These are phyloP conservation scores for Euphrasia arctica DNA, from an alignment of 305 asterid species.

Conservation along the genomic window DNA sequence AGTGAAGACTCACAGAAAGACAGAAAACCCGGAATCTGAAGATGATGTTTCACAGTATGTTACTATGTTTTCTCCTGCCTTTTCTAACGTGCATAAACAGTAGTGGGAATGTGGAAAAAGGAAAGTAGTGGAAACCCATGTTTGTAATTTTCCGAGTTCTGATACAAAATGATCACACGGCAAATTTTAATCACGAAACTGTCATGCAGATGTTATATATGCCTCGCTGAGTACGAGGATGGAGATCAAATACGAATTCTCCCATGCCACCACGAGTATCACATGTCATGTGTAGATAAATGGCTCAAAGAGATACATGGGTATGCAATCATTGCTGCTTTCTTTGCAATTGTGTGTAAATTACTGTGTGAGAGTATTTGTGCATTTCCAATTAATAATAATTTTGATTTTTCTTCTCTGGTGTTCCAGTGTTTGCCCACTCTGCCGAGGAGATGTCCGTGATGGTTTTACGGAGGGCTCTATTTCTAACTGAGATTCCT, in stretches of 20 bases:
- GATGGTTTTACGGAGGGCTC: constrained; percentile 47
- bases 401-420: constrained; percentile 23
- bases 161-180: neutral
- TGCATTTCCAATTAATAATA: neutral
- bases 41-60: constrained; percentile 69
- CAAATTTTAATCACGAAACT: constrained; percentile 6
- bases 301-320: constrained; percentile 97
- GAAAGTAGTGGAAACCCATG: neutral
- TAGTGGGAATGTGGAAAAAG: constrained; percentile 1
- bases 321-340: constrained; percentile 35
- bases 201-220: constrained; percentile 75
- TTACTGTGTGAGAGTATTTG: neutral
- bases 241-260: constrained; percentile 75
- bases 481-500: constrained; percentile 34
- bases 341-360: neutral
- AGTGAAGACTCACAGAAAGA: constrained; percentile 53
- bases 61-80: constrained; percentile 52
- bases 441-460: constrained; percentile 85
- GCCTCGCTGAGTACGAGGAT: constrained; percentile 85
- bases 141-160: constrained; percentile 7
- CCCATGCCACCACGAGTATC: constrained; percentile 89
- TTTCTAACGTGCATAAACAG: constrained; percentile 10
- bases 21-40: constrained; percentile 37
- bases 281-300: constrained; percentile 74
- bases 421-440: constrained; percentile 77